Evolutionary conservation across 192 early-diverging fungal species (phyloP).

Genomic region (Podila verticillata): DNA sequence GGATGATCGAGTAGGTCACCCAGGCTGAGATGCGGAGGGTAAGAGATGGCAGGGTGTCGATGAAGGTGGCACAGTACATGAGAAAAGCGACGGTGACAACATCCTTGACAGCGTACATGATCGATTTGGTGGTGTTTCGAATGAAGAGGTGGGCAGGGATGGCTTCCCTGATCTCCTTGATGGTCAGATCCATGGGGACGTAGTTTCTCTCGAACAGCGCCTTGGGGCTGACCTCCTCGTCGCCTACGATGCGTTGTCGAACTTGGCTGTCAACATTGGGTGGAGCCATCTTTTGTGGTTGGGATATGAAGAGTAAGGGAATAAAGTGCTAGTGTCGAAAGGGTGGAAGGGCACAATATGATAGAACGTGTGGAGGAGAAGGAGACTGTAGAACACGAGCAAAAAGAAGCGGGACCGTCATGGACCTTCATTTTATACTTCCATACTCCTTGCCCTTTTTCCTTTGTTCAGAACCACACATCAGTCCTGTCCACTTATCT

Average conservation of each 20-base stretch:
- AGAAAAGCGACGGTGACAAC: conserved; percentile 71
- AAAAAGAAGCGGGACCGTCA: no score
- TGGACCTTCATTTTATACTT: no score
- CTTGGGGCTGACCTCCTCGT: conserved; percentile 30
- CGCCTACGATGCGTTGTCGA: conserved; percentile 24
- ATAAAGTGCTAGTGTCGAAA: no score
- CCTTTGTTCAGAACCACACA: no score
- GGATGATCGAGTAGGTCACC: conserved; percentile 83
- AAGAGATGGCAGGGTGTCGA: conserved; percentile 61
- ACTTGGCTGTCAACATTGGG: conserved; percentile 30
- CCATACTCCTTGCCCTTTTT: no score
- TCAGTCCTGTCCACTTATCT: no score
- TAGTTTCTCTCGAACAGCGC: conserved; percentile 52
- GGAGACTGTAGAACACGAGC: no score
- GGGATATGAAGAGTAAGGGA: no score
- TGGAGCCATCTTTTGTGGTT: no score
- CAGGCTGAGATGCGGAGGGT: conserved; percentile 68
- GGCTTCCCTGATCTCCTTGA: conserved; percentile 91
- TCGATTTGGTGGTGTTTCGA: conserved; percentile 81
- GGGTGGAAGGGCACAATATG: no score
- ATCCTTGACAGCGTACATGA: conserved; percentile 84
- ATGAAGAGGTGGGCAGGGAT: conserved; percentile 94
- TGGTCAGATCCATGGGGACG: conserved; percentile 78
- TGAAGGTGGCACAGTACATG: conserved; percentile 74
- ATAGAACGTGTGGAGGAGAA: no score